These are phyloP conservation scores for Hypoxylon sp. DNA, from an alignment of 2,329 filamentous ascomycete genomes.

Conservation along the genomic window DNA sequence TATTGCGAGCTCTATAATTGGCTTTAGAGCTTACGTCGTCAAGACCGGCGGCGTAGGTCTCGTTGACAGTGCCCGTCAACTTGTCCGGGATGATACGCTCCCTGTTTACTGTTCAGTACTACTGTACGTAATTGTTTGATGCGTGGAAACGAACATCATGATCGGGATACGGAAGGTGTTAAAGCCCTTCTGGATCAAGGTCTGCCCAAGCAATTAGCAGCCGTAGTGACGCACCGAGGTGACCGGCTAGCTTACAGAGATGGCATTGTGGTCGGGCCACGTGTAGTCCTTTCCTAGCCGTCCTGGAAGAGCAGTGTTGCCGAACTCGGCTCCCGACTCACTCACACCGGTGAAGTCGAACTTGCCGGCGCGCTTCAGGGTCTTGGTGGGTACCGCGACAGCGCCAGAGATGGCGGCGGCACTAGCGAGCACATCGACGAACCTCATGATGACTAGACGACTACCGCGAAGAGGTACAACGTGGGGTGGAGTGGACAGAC, in stretches of 20 bases:
- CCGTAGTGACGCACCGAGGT: constrained; percentile 5
- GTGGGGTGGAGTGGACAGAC: constrained; percentile 18
- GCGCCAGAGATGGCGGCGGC: constrained; percentile 52
- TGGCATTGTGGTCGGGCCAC: constrained; percentile 67
- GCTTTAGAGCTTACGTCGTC: constrained; percentile 43
- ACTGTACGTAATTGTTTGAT: constrained; percentile 15
- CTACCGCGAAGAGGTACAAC: constrained; percentile 29
- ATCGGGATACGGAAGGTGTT: constrained; percentile 71
- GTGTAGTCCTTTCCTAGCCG: constrained; percentile 70
- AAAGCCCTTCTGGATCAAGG: constrained; percentile 66
- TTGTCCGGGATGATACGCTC: constrained; percentile 67
- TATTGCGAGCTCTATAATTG: background rate
- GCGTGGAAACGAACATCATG: constrained; percentile 62
- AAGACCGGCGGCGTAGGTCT: constrained; percentile 50
- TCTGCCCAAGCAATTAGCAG: constrained; percentile 49
- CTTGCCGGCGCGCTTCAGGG: constrained; percentile 55
- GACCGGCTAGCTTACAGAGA: constrained; percentile 52
- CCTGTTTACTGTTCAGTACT: constrained; percentile 57
- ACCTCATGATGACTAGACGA: constrained; percentile 52
- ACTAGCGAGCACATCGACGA: constrained; percentile 53
- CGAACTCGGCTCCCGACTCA: constrained; percentile 72
- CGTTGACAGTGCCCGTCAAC: constrained; percentile 59
- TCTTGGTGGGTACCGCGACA: constrained; percentile 53
- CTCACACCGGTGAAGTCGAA: constrained; percentile 57
- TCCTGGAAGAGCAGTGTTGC: constrained; percentile 69